Conservation (phyloP, 768 basidiomycete species). For the Terana coerulea region DNA sequence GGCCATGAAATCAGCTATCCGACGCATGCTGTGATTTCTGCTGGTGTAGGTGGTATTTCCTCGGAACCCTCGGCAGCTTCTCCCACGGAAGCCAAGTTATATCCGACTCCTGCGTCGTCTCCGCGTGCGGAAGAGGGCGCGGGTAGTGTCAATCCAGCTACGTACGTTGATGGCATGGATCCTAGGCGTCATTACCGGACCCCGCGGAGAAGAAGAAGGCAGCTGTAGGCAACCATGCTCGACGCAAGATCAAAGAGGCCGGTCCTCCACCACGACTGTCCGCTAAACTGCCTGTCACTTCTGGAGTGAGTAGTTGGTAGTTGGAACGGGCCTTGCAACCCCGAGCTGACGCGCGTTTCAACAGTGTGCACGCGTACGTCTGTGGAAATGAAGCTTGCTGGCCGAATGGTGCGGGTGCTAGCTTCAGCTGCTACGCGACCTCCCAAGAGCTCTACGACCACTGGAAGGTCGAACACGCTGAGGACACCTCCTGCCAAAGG, state of each 20-base stretch:
- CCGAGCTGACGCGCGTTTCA: no score
- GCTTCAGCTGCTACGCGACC: conserved; percentile 55
- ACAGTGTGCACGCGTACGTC: conserved; percentile 54
- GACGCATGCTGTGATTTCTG: no score
- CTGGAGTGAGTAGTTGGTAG: conserved; percentile 44
- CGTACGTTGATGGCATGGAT: conserved; percentile 1
- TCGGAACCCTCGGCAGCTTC: no score
- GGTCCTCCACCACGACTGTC: conserved; percentile 38
- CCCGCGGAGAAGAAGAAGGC: conserved; percentile 21
- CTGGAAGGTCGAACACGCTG: conserved; percentile 42
- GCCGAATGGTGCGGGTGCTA: conserved; percentile 39
- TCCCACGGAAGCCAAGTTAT: conserved; percentile 2
- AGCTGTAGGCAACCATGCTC: neutral
- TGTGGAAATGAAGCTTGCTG: conserved; percentile 75
- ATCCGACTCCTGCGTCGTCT: conserved; percentile 8
- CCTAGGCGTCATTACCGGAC: conserved; percentile 22
- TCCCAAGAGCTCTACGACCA: conserved; percentile 78
- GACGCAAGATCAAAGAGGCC: conserved; percentile 19
- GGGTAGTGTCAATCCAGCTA: neutral
- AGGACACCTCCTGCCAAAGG: conserved; percentile 40
- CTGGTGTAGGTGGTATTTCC: no score
- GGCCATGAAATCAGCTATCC: no score
- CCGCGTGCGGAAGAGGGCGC: neutral
- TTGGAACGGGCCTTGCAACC: no score
- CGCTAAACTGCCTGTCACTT: conserved; percentile 39